Evolutionary conservation across 73 alveolate genomes (phyloP).

Genomic region (Paramecium sexaurelia): DNA sequence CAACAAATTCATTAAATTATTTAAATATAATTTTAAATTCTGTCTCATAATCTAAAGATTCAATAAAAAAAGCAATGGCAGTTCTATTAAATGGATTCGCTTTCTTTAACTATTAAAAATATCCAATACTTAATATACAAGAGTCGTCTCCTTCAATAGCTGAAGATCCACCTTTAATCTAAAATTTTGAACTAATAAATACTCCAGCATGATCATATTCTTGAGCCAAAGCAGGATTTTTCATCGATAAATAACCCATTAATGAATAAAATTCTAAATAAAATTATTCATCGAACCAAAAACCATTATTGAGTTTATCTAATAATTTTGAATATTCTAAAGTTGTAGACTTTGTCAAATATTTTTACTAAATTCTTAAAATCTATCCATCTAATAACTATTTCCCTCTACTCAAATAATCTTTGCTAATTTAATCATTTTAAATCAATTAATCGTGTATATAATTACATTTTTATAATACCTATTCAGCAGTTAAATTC

Average conservation of each 20-base stretch:
- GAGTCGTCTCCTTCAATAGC: background rate
- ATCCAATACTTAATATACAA: background rate
- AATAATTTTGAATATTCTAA: background rate
- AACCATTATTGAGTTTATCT: conserved; percentile 3
- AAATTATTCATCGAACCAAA: background rate
- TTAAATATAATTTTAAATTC: background rate
- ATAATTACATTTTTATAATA: background rate
- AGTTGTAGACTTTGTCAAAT: conserved; percentile 38
- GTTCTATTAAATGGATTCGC: background rate
- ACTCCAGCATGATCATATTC: conserved; percentile 29
- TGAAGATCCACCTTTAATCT: conserved; percentile 36
- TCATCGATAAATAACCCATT: background rate
- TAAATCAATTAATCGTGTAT: background rate
- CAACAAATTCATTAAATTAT: background rate
- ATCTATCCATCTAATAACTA: background rate
- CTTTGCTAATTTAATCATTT: background rate
- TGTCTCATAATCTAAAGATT: background rate
- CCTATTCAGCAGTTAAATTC: background rate
- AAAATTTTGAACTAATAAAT: background rate
- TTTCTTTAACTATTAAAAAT: background rate
- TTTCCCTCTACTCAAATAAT: background rate
- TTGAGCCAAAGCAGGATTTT: background rate
- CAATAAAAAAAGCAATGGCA: background rate
- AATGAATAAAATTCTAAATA: background rate
- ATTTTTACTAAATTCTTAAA: background rate